A percentile compares a stretch with the other conserved stretches of the same genome.
These are phyloP conservation scores for Claviceps digitariae DNA, from an alignment of 2,329 filamentous ascomycete genomes.

Conservation along the genomic window DNA sequence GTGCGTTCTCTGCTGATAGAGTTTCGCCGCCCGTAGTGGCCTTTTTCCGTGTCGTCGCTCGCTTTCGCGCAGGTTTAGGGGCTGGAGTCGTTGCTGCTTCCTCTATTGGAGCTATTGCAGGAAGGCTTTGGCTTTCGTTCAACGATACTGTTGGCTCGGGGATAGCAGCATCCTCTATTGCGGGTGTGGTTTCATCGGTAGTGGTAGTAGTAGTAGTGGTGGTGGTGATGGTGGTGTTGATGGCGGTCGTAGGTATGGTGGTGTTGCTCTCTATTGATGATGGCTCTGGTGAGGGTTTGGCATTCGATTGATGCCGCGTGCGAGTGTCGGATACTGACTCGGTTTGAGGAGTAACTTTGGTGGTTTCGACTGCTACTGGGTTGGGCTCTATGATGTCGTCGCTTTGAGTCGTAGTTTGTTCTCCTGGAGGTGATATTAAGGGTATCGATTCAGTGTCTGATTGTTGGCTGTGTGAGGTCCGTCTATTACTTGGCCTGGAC, in stretches of 20 bases:
- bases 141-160: background rate
- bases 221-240: background rate
- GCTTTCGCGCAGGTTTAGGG: slow-evolving; percentile 2
- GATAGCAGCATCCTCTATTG: background rate
- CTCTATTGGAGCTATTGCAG: background rate
- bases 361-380: background rate
- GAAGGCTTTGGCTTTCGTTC: background rate
- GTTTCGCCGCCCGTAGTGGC: slow-evolving; percentile 7
- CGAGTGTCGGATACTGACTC: background rate
- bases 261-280: slow-evolving; percentile 3
- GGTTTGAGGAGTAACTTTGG: background rate
- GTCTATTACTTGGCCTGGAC: slow-evolving; percentile 1
- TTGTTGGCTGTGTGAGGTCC: slow-evolving; percentile 4
- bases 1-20: slow-evolving; percentile 5
- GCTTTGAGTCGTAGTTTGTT: background rate
- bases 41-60: slow-evolving; percentile 8
- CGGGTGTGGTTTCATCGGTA: background rate
- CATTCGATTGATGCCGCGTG: slow-evolving; percentile 1
- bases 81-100: slow-evolving; percentile 5
- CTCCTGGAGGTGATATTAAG: background rate
- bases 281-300: background rate
- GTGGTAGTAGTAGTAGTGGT: background rate
- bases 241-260: background rate
- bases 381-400: background rate
- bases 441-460: background rate